Base-by-base conservation (phyloP, 2,329 filamentous ascomycete genomes). In the Aurifilum marmelostoma region DNA sequence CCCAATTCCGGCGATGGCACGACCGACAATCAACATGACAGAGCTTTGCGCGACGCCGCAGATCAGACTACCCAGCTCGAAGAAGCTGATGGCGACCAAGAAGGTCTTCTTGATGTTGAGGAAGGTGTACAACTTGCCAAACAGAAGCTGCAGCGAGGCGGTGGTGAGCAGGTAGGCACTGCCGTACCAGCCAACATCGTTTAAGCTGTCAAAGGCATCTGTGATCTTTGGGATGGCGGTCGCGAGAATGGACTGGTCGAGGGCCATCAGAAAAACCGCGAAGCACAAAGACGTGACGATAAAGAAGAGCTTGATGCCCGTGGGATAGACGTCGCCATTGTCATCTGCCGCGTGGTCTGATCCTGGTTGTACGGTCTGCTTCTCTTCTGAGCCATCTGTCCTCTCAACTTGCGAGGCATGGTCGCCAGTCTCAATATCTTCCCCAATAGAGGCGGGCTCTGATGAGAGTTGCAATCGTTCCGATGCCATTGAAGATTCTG, bases 281-380 rank as follows among this genome's bases (percentile, higher is more conserved):
- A 85, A 75, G 14, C 82, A 76, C 4, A 87, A 76, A 24, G 84
- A 82, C 39, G 83, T 68, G 24, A 85, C 78, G 67, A 86, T 83
- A 71, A 82, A 78, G 67, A 75, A 72, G 70, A 83, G 76, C 70
- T 77, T 77, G 68, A 78, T 69, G 18, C 81, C 81, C 11, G 75
- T 71, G 2, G 80, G 81, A 66, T 83, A 83, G 12, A 34, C 34
- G 34, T 34, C 34, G 34, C 29, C 50, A 12, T 54, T 24, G 12
- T 54, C 50, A 27, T 27, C 50, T 24, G 24, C 50, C n/a, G 24
- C 8, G 11, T 29, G 50, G 50, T 54, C 24, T 27, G 50, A 54
- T 54, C 2, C 14, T 8, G 50, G 11, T 34, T 34, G 34, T 27
- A 9, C 29, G 24, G 50, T 5, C 2, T 54, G 50, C 24, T 12